Conservation (phyloP, 495 filamentous ascomycete genomes). For the Penicillium silybi region DNA sequence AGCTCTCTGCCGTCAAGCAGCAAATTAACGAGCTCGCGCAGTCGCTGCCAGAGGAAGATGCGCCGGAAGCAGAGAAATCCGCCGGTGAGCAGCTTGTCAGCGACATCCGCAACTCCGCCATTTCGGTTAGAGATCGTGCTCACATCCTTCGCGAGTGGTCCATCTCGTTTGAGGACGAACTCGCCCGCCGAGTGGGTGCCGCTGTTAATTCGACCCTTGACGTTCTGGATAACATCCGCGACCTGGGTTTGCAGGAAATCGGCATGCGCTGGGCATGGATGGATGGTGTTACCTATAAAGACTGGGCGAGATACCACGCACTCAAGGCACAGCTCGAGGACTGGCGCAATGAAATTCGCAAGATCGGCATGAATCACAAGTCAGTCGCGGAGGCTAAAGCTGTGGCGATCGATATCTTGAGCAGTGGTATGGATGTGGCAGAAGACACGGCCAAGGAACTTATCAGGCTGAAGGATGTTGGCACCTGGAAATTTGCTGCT, state of each 20-base stretch:
- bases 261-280: slow-evolving; percentile 98
- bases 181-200: slow-evolving; percentile 61
- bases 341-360: slow-evolving; percentile 77
- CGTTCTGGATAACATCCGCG: slow-evolving; percentile 78
- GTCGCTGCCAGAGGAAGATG: slow-evolving; percentile 48
- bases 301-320: slow-evolving; percentile 88
- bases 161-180: slow-evolving; percentile 65
- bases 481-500: slow-evolving; percentile 77
- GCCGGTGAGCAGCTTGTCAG: slow-evolving; percentile 59
- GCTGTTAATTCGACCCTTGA: slow-evolving; percentile 78
- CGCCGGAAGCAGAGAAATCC: slow-evolving; percentile 49
- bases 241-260: slow-evolving; percentile 88
- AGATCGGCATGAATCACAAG: slow-evolving; percentile 66
- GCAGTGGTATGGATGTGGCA: slow-evolving; percentile 73
- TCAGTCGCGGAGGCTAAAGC: slow-evolving; percentile 66
- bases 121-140: slow-evolving; percentile 74
- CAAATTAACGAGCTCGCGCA: slow-evolving; percentile 61
- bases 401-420: slow-evolving; percentile 65
- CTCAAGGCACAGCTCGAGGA: slow-evolving; percentile 79
- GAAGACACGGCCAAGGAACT: slow-evolving; percentile 81
- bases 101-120: slow-evolving; percentile 68
- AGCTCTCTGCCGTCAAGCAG: slow-evolving; percentile 62
- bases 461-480: slow-evolving; percentile 76
- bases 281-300: slow-evolving; percentile 91
- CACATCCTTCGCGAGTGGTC: slow-evolving; percentile 79